These are phyloP conservation scores for Cyberlindnera saturnus DNA, from an alignment of 805 yeast species.

Conservation along the genomic window DNA sequence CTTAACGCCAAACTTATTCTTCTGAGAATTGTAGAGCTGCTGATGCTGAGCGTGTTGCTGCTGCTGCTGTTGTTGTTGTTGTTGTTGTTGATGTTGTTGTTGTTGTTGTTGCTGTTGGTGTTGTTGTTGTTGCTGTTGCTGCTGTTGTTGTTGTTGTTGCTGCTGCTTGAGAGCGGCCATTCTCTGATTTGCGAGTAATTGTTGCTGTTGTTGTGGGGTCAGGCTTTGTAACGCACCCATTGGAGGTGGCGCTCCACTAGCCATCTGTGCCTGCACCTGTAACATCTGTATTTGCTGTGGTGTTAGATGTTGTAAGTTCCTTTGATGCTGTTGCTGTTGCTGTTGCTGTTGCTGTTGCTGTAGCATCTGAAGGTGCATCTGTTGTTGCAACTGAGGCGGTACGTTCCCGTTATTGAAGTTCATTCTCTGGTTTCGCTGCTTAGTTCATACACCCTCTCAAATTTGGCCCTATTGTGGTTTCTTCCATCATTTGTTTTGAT, in stretches of 20 bases:
- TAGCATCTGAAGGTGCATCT: conserved; percentile 16
- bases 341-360: conserved; percentile 10
- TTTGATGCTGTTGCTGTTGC: background rate
- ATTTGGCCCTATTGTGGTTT: no score
- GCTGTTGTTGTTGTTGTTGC: conserved; percentile 11
- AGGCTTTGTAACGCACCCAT: background rate
- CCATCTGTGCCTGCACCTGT: conserved; percentile 7
- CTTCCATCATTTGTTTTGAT: no score
- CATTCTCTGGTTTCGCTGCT: conserved; percentile 1
- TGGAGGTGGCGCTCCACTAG: conserved; percentile 1
- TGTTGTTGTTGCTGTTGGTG: conserved; percentile 17
- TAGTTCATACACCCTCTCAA: no score
- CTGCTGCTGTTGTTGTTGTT: conserved; percentile 21
- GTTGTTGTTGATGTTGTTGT: conserved; percentile 28
- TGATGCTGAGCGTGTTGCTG: background rate
- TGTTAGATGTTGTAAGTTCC: background rate
- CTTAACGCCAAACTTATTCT: background rate
- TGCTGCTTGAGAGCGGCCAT: conserved; percentile 18
- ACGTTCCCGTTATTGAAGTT: conserved; percentile 9
- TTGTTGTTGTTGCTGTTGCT: conserved; percentile 14
- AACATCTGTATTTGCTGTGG: conserved; percentile 5
- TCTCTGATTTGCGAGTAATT: conserved; percentile 14
- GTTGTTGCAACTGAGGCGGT: conserved; percentile 19
- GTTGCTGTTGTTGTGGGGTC: conserved; percentile 19
- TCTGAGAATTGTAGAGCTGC: no score